Base-by-base conservation (phyloP, 2,329 filamentous ascomycete species). In the Alternaria sp. region DNA sequence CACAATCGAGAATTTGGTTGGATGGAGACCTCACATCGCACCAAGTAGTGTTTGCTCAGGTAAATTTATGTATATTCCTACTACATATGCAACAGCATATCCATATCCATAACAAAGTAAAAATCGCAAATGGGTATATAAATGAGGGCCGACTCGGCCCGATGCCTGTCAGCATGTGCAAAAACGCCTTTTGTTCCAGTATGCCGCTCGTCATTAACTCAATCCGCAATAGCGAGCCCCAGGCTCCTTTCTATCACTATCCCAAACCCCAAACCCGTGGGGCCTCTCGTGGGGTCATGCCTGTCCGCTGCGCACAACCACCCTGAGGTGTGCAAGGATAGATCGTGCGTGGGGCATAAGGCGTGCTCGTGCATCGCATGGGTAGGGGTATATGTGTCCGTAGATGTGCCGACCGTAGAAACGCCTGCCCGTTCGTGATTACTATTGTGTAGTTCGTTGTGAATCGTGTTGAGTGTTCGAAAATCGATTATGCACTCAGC, bases 71-170 rank as follows among this genome's bases (percentile, higher is more conserved):
- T 26, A 25, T 10, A 36, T 43, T 54, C 51, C 4, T 50, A 6
- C n/a, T 50, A 10, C 7, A 12, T 51, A 58, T 58, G 55, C 32
- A 23, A 28, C 17, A n/a, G 44, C 36, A 61, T 46, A 19, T 12
- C 28, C 19, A 8, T 40, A 11, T 9, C 25, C 6, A 11, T 36
- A 25, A 54, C 46, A 5, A 54, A 11, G 13, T 11, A 15, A 47
- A 54, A 5, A 54, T 36, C 15, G 59, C 59, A 62, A 59, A 62
- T 62, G 59, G 59, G 59, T 62, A 59, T 62, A 52, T 43, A 40
- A 23, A 47, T 58, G 10, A 21, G 36, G 36, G 59, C 50, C 57
- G 30, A 36, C 13, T 45, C 17, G 19, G 26, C 52, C 36, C 30
- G 7, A 51, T 40, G 52, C 44, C 23, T 50, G 28, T 13, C 47